A percentile compares a stretch with the other conserved stretches of the same genome.
These are phyloP conservation scores for Fistulinella prunicolor DNA, from an alignment of 768 basidiomycete genomes.

Conservation along the genomic window DNA sequence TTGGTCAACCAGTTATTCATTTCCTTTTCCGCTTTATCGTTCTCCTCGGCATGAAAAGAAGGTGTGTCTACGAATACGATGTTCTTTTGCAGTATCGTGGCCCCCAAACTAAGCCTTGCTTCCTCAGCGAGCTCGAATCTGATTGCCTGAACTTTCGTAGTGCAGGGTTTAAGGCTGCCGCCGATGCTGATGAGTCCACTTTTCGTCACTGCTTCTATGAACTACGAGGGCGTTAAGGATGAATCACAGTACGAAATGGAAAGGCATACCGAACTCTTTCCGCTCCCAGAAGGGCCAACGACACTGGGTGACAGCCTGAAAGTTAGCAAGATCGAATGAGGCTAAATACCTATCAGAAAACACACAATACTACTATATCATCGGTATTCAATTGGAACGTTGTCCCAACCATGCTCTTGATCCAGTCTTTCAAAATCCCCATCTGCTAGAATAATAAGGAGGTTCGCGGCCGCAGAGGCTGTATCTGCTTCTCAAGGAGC, in stretches of 20 bases:
- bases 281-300: conserved; percentile 18
- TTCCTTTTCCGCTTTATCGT: background rate
- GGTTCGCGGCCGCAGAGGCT: background rate
- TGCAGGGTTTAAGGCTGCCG: background rate
- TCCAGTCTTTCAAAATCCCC: background rate
- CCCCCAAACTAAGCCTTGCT: background rate
- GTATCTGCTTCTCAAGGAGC: background rate
- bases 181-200: background rate
- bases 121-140: conserved; percentile 2
- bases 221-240: conserved; percentile 2
- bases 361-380: conserved; percentile 22
- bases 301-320: conserved; percentile 3
- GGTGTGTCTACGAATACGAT: conserved; percentile 26
- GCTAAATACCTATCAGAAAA: background rate
- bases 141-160: conserved; percentile 5
- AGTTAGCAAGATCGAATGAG: background rate
- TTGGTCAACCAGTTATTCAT: conserved; percentile 6
- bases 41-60: conserved; percentile 7
- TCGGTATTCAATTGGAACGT: background rate
- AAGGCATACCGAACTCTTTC: conserved; percentile 19
- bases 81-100: background rate
- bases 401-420: background rate
- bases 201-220: conserved; percentile 4
- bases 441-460: background rate
- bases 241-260: background rate